Conservation (phyloP, 768 basidiomycete genomes). For the Phanerochaete sordida region DNA sequence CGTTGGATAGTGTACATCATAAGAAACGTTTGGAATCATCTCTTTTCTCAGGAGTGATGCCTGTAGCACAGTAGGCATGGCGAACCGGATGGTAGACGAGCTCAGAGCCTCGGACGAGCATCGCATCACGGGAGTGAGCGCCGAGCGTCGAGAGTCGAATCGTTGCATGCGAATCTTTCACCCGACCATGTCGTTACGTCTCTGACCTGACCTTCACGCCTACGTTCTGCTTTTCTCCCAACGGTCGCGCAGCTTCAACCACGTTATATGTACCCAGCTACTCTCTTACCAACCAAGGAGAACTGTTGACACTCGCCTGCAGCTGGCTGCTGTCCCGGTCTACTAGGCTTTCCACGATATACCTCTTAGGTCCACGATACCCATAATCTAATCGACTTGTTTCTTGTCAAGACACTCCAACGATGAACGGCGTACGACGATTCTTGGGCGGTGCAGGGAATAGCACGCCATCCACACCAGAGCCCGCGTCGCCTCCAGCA, state of each 20-base stretch:
- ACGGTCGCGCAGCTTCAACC: not conserved
- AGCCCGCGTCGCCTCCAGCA: conserved; percentile 46
- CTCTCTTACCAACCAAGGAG: not conserved
- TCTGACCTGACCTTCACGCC: not conserved
- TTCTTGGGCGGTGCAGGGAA: conserved; percentile 20
- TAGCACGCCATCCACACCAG: conserved; percentile 11
- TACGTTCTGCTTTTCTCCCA: not conserved
- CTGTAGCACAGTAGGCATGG: too few species aligned
- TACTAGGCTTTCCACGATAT: conserved; percentile 7
- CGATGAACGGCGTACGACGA: conserved; percentile 32
- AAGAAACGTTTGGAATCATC: not conserved
- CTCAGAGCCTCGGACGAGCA: not conserved
- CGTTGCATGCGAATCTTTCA: not conserved
- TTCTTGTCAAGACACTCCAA: not conserved
- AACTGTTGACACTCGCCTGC: not conserved
- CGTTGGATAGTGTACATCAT: not conserved
- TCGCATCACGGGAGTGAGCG: not conserved
- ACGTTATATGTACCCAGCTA: not conserved
- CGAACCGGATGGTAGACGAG: too few species aligned
- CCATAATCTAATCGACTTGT: conserved; percentile 8
- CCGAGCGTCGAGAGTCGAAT: not conserved
- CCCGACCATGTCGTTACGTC: not conserved
- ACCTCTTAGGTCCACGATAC: conserved; percentile 10
- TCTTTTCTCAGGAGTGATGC: too few species aligned
- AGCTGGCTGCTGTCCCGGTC: conserved; percentile 10